phyloP scores from a whole-genome alignment of 1,139 yeast genomes.

The Geotrichum klebahnii region DNA sequence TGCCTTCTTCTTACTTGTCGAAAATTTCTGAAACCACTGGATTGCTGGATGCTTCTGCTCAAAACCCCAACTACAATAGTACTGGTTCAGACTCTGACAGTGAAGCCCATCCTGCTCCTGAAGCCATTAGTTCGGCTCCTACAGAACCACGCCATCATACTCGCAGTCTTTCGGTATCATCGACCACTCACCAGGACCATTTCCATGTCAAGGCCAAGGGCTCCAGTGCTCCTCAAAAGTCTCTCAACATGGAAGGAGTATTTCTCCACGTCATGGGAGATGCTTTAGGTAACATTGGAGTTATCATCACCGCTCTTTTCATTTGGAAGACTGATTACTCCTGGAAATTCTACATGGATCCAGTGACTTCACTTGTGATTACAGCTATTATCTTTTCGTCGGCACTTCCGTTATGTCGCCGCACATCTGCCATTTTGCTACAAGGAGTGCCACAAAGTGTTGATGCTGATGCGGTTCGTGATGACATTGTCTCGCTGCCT shows the following conservation, averaged over 20 bases:
- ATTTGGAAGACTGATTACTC: conserved; percentile 90
- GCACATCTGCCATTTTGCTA: conserved; percentile 78
- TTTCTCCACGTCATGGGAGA: conserved; percentile 93
- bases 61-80: not conserved
- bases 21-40: conserved; percentile 16
- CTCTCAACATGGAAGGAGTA: conserved; percentile 95
- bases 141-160: conserved; percentile 20
- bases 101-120: conserved; percentile 15
- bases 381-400: conserved; percentile 85
- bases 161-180: conserved; percentile 20
- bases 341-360: conserved; percentile 87
- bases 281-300: conserved; percentile 93
- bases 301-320: conserved; percentile 79
- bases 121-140: conserved; percentile 21
- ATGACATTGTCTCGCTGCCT: conserved; percentile 58
- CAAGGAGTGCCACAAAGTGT: conserved; percentile 89
- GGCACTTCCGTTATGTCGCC: conserved; percentile 83
- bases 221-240: conserved; percentile 43
- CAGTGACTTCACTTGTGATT: conserved; percentile 75
- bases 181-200: conserved; percentile 36
- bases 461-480: conserved; percentile 68
- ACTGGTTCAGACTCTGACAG: conserved; percentile 15
- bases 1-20: conserved; percentile 15
- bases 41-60: conserved; percentile 21
- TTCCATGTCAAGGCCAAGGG: conserved; percentile 40